phyloP scores from a whole-genome alignment of 768 basidiomycete genomes.

The Lactarius indigo region DNA sequence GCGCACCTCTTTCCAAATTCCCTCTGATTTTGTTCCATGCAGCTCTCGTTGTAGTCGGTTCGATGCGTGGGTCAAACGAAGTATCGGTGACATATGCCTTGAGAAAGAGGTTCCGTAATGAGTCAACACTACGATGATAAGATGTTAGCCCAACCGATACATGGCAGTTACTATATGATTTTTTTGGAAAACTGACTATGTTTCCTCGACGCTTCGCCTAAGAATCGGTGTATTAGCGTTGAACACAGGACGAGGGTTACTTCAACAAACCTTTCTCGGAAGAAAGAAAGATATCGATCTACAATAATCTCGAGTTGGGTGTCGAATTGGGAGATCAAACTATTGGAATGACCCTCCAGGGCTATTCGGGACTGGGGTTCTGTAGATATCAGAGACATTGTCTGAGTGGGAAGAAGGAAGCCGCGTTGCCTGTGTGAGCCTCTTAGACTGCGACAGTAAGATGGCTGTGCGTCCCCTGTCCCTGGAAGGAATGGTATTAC shows the following conservation, averaged over 20 bases:
- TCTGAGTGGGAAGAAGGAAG: background rate
- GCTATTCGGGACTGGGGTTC: conserved; percentile 18
- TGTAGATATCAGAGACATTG: conserved; percentile 9
- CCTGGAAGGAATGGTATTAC: background rate
- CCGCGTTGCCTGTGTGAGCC: background rate
- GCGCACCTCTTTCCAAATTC: conserved; percentile 75
- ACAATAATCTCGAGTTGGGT: conserved; percentile 61
- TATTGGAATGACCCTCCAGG: conserved; percentile 14
- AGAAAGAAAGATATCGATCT: conserved; percentile 80
- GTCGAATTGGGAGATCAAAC: conserved; percentile 71
- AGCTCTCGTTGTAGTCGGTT: conserved; percentile 58
- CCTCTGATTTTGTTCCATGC: conserved; percentile 86
- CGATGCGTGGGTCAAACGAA: conserved; percentile 66
- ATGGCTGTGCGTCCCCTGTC: background rate
- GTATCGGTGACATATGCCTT: conserved; percentile 68
- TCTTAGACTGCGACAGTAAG: background rate
- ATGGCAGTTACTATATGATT: conserved; percentile 4
- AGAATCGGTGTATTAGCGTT: conserved; percentile 15
- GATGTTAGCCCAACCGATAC: background rate
- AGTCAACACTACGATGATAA: conserved; percentile 54
- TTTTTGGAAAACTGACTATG: conserved; percentile 56
- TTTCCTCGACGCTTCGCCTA: conserved; percentile 82
- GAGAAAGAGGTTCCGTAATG: conserved; percentile 66
- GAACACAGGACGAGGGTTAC: conserved; percentile 19
- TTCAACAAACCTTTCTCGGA: conserved; percentile 69